A percentile compares a stretch with the other conserved stretches of the same genome.
These are phyloP conservation scores for Coprinellus micaceus DNA, from an alignment of 768 basidiomycete species.

Conservation along the genomic window DNA sequence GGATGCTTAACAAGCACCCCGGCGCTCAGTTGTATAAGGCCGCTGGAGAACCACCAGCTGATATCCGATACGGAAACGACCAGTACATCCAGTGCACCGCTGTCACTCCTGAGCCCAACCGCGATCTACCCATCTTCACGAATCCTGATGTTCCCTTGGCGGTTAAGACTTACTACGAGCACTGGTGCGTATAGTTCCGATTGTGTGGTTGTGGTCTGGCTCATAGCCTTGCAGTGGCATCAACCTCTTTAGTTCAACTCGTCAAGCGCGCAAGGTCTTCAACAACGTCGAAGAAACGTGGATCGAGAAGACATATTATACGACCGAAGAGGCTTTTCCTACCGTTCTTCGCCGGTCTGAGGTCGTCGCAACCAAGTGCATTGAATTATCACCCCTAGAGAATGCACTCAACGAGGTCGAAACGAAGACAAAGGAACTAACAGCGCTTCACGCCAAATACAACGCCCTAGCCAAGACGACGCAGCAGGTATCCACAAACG, in stretches of 20 bases:
- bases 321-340: conserved; percentile 86
- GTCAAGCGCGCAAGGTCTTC: conserved; percentile 60
- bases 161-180: conserved; percentile 84
- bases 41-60: conserved; percentile 72
- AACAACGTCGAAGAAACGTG: conserved; percentile 70
- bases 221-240: conserved; percentile 55
- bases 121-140: conserved; percentile 70
- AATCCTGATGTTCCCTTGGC: conserved; percentile 79
- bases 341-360: conserved; percentile 89
- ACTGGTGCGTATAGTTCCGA: conserved; percentile 47
- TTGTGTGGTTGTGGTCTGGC: neutral
- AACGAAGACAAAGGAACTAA: conserved; percentile 74
- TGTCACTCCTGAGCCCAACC: conserved; percentile 83
- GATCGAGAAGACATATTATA: conserved; percentile 86
- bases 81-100: conserved; percentile 89
- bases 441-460: conserved; percentile 64
- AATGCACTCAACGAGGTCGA: conserved; percentile 80
- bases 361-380: conserved; percentile 62
- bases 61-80: conserved; percentile 72
- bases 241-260: conserved; percentile 74
- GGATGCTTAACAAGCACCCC: conserved; percentile 88
- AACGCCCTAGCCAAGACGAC: conserved; percentile 74
- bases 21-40: conserved; percentile 75
- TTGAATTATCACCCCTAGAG: conserved; percentile 84
- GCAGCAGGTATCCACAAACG: conserved; percentile 72